Evolutionary conservation across 208 protist species (phyloP), one percentile per base, ranked within the genome.

Genomic region (Wallacemonas rigidus): DNA sequence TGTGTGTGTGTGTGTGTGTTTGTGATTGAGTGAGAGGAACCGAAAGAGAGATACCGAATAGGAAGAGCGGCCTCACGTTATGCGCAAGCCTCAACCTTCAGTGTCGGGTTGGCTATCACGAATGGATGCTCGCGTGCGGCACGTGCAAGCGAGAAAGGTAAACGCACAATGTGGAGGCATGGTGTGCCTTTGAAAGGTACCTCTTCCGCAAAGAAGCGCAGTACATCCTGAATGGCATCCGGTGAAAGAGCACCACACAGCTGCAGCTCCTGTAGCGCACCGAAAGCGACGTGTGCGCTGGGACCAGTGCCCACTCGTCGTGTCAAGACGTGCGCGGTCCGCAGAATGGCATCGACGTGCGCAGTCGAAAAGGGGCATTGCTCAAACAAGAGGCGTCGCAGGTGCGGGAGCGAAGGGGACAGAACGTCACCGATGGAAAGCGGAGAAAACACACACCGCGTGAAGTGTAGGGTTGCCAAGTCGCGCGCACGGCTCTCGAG

Each of bases 211-310:
- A 94, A 77, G 79, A 82, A 94, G 58, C 83, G 68, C 39, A 92
- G 77, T 40, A 94, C 39, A 8, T 82, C 80, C 1, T 69, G 56
- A 14, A 92, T 67, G 26, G 72, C 74, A 36, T 91, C 80, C 2
- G 62, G 58, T 8, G 86, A 92, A 7, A 94, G 71, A 2, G 85
- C n/a, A 12, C 89, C 89, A 50, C 86, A 86, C 2, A 94, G 75
- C 62, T 94, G 89, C 47, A 94, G 75, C 55, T 88, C 82, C 56
- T 77, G 57, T 4, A 94, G 73, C 2, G 38, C 55, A 3, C 68
- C 51, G 41, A 90, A 58, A 9, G 69, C 67, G 44, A 11, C 63
- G 58, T 12, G 5, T n/a, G 45, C 8, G n/a, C 17, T n/a, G 15
- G 4, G 50, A 35, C 26, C 0, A 63, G 70, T 4, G 17, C 3